Base-by-base conservation (phyloP, 345 rosid species). In the Angophora floribunda region DNA sequence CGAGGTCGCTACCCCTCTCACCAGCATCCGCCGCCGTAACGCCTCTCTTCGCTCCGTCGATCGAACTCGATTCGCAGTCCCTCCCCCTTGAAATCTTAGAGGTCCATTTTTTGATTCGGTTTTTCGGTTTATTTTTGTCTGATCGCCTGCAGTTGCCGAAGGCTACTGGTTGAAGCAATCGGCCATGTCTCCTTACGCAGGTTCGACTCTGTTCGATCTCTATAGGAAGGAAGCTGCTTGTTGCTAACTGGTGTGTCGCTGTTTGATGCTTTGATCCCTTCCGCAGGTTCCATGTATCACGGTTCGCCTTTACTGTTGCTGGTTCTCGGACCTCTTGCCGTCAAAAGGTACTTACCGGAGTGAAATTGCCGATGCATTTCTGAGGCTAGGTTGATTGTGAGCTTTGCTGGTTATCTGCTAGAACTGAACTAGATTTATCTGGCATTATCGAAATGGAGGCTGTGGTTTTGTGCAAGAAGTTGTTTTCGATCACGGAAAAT, bases 91-190 rank as follows among this genome's bases (percentile, higher is more conserved):
- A 7, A 47, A 11, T 86, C 30, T 53, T 49, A 15, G 30, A 28
- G 7, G 86, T 70, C 85, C 26, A 7, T 44, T 87, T 59, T 7
- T 47, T 85, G 19, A 52, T 70, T 51, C 12, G 30, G 30, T 22
- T 65, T 65, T 49, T 13, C 41, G 65, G 65, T 87, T 87, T 52
- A 21, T 13, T 45, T 88, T 28, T 85, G 86, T 85, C 67, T 41
- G 6, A 53, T n/a, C 53, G 24, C 87, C 28, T 91, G 63, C 91
- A 98, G 99, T 98, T 90, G 94, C 99, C 52, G 99, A 98, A 91
- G 99, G 99, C 85, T 98, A 97, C 93, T 98, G 99, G 98, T 90
- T 97, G 91, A 98, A 98, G 94, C 98, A 96, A 85, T 94, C 94
- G 51, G 93, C 95, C 22, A 95, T 95, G 96, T 98, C 99, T 90